Evolutionary conservation across 202 grass and related monocot genomes (phyloP).

Genomic region (Schoenoplectus tabernaemontani): DNA sequence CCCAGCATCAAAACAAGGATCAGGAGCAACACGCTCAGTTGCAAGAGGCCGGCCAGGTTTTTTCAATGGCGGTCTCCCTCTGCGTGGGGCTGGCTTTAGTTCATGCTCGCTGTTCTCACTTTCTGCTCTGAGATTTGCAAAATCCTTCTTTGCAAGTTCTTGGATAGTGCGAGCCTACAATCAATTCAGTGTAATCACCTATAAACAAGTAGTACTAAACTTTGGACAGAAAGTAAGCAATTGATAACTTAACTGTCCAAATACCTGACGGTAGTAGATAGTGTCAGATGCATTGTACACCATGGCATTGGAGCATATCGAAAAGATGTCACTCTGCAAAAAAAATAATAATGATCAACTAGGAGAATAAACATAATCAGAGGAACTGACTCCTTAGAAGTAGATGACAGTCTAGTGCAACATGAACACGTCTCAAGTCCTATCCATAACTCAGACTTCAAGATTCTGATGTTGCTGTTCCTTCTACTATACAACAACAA

Average conservation of each 20-base stretch:
- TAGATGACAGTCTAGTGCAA: neutral
- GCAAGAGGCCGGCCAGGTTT: constrained; percentile 56
- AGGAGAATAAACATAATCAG: neutral
- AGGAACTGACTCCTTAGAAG: neutral
- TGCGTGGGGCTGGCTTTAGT: constrained; percentile 44
- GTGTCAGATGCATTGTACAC: constrained; percentile 87
- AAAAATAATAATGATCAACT: neutral
- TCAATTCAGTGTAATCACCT: no score
- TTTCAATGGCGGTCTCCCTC: constrained; percentile 72
- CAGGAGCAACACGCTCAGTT: constrained; percentile 23
- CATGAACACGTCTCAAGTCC: neutral
- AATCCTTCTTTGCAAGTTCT: constrained; percentile 97
- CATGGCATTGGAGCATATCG: constrained; percentile 93
- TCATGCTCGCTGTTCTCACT: constrained; percentile 79
- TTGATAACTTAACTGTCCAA: neutral
- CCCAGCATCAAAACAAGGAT: constrained; percentile 40
- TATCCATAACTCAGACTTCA: neutral
- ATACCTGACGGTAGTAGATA: constrained; percentile 90
- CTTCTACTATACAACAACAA: no score
- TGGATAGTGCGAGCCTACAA: constrained; percentile 71
- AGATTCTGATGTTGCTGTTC: no score
- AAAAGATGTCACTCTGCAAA: constrained; percentile 79
- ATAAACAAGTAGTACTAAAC: no score
- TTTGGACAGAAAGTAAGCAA: neutral
- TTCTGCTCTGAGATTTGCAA: constrained; percentile 85